phyloP scores from a whole-genome alignment of 148 eudicot species.

The Vaccinium corymbosum region DNA sequence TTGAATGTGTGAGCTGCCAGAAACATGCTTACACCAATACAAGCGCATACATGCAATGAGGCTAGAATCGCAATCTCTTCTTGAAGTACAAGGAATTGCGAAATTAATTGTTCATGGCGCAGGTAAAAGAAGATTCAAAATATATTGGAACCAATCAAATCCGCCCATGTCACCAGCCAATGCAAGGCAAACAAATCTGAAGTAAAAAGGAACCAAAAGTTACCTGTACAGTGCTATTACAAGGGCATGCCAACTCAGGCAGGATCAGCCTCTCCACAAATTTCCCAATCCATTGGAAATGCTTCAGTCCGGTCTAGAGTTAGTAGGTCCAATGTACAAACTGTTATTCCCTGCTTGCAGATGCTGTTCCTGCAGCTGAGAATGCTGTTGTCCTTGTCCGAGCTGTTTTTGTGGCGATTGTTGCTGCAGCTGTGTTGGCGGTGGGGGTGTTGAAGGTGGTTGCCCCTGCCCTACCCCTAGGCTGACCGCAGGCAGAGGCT shows the following conservation, averaged over 20 bases:
- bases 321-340: slow-evolving; percentile 32
- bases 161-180: neutral
- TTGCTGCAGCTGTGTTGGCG: slow-evolving; percentile 32
- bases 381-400: slow-evolving; percentile 28
- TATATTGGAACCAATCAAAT: neutral
- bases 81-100: neutral
- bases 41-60: neutral
- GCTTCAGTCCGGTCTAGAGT: slow-evolving; percentile 49
- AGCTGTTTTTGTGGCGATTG: slow-evolving; percentile 13
- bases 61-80: neutral
- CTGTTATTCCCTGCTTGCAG: slow-evolving; percentile 41
- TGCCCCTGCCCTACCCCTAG: slow-evolving; percentile 42
- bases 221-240: slow-evolving; percentile 65
- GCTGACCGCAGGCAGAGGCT: slow-evolving; percentile 34
- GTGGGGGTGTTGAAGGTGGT: slow-evolving; percentile 33
- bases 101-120: neutral
- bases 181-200: neutral
- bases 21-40: neutral
- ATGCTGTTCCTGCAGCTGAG: slow-evolving; percentile 31
- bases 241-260: slow-evolving; percentile 32
- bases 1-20: neutral
- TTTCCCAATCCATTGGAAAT: slow-evolving; percentile 9
- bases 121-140: neutral
- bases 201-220: slow-evolving; percentile 8
- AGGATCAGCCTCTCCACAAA: slow-evolving; percentile 35